Evolutionary conservation across 164 flowering plant genomes (phyloP).

Genomic region (Macadamia tetraphylla): DNA sequence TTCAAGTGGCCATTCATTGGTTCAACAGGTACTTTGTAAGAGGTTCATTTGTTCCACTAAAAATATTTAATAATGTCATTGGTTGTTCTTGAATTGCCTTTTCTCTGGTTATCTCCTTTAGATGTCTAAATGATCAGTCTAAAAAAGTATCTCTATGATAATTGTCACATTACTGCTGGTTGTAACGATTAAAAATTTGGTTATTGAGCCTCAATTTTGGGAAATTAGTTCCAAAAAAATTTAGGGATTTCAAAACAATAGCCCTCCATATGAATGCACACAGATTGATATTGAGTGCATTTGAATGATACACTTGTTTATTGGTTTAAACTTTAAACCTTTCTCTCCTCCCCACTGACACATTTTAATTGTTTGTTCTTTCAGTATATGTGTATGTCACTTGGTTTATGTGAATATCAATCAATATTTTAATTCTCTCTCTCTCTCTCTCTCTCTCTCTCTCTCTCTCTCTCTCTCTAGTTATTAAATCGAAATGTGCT

Average conservation of each 20-base stretch:
- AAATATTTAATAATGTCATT: background rate
- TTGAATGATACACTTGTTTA: too few species aligned
- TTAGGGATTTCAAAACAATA: background rate
- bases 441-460: too few species aligned
- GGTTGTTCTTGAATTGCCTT: background rate
- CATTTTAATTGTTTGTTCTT: too few species aligned
- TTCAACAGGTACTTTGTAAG: slow-evolving; percentile 59
- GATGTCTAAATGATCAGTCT: background rate
- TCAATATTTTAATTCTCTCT: too few species aligned
- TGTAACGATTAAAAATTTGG: background rate
- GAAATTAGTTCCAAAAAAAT: background rate
- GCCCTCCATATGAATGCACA: too few species aligned
- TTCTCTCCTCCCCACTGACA: too few species aligned
- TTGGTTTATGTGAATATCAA: too few species aligned
- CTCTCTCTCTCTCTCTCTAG: too few species aligned
- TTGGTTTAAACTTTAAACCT: too few species aligned
- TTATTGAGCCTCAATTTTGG: background rate
- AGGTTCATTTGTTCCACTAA: background rate
- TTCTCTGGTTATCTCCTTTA: background rate
- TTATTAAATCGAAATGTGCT: too few species aligned
- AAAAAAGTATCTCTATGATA: background rate
- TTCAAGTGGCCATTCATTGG: slow-evolving; percentile 92
- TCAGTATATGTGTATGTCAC: too few species aligned
- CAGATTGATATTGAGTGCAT: too few species aligned
- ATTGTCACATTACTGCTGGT: background rate